These are phyloP conservation scores for Fusarium sp. DNA, from an alignment of 2,329 filamentous ascomycete species.

Conservation along the genomic window DNA sequence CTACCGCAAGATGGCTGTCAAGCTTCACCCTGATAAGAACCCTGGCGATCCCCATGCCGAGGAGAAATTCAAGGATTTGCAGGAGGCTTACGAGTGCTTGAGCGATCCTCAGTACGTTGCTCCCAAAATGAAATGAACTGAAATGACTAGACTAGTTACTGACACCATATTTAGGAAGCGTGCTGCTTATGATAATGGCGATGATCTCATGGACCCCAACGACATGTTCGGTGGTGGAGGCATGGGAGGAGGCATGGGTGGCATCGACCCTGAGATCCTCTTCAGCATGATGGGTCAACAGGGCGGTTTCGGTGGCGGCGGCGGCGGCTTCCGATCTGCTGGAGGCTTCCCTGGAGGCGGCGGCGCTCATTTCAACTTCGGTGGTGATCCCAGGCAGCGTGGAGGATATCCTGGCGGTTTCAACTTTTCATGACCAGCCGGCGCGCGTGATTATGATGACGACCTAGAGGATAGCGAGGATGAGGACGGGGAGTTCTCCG, in stretches of 20 bases:
- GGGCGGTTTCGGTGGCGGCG: conserved; percentile 66
- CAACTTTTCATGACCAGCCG: conserved; percentile 63
- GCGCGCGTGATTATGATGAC: conserved; percentile 49
- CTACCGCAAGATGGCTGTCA: conserved; percentile 92
- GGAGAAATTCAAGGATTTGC: conserved; percentile 96
- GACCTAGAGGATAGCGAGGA: conserved; percentile 49
- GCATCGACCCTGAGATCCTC: conserved; percentile 80
- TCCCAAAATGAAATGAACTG: no score
- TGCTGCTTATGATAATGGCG: conserved; percentile 89
- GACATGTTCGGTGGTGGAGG: conserved; percentile 83
- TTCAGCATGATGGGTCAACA: conserved; percentile 86
- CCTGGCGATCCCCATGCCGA: conserved; percentile 85
- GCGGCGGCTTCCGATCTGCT: conserved; percentile 63
- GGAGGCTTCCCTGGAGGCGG: conserved; percentile 64
- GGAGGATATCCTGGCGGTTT: conserved; percentile 53
- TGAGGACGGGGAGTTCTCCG: conserved; percentile 42
- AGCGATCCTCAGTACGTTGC: conserved; percentile 87
- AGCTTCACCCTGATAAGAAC: conserved; percentile 98
- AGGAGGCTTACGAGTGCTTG: conserved; percentile 95
- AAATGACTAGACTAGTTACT: conserved; percentile 41
- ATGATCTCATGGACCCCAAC: conserved; percentile 86
- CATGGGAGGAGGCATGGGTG: conserved; percentile 73
- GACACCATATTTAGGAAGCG: conserved; percentile 73
- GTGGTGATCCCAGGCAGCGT: conserved; percentile 51
- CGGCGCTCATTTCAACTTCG: conserved; percentile 70